Evolutionary conservation across 345 rosid genomes (phyloP), one percentile per base, ranked within the genome.

Genomic region (Salix viminalis): DNA sequence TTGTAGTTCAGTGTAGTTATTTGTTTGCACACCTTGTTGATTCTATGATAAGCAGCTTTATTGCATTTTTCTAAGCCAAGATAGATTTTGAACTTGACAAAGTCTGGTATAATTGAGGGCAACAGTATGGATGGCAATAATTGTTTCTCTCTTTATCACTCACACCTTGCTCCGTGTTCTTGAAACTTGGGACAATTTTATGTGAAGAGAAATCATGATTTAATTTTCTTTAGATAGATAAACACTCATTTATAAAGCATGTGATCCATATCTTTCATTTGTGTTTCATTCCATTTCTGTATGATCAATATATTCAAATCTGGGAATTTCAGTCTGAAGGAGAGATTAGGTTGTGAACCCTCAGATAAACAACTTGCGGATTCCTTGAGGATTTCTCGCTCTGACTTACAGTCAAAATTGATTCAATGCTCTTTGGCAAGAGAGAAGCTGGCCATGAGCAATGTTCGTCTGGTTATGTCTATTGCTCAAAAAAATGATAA

Each of bases 371-470:
- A 96, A 82, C 89, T 96, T 75, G 94, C 99, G 24, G 75, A 82
- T 79, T 93, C 94, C 75, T 85, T 93, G 86, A 89, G 85, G 80
- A 87, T 96, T 70, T 87, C 97, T 80, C 90, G 91, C 19, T 65
- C 92, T 21, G 91, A 90, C 84, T 84, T 96, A 71, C 97, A 85
- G 74, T 85, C 98, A 61, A 84, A 79, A 73, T 70, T 80, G 79
- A 89, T 93, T 54, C 94, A 91, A 70, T 90, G 92, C 79, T 78
- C 90, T 77, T 79, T 96, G 84, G 99, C 99, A 0, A 91, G 91
- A 82, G 98, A 93, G 77, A 96, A 90, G 85, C 86, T 96, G 80
- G 91, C 97, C 67, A 96, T 96, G 99, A 91, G 94, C 86, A 96
- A 96, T 79, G 97, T 96, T 65, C 98, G 99, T 66, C 85, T 96